A percentile compares a stretch with the other conserved stretches of the same genome.
phyloP scores from a whole-genome alignment of 2,329 filamentous ascomycete genomes.

The Westerdykella sp. region DNA sequence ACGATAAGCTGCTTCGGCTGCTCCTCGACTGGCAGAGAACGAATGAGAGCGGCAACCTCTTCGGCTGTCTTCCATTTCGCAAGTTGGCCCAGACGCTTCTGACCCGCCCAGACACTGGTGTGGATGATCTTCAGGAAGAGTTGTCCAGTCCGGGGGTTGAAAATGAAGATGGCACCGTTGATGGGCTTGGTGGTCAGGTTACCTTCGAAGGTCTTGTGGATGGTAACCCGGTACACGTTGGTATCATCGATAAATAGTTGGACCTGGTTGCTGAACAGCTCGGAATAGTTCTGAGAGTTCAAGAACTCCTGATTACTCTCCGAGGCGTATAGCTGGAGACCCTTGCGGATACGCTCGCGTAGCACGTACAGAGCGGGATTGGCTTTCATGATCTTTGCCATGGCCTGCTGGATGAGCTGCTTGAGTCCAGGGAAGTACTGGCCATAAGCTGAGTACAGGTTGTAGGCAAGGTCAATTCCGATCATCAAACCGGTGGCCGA shows the following conservation, averaged over 20 bases:
- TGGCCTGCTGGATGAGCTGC: slow-evolving; percentile 90
- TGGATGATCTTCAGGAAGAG: slow-evolving; percentile 99
- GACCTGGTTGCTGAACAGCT: slow-evolving; percentile 97
- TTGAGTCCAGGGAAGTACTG: slow-evolving; percentile 99
- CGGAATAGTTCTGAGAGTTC: slow-evolving; percentile 98
- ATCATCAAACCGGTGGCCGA: slow-evolving; percentile 97
- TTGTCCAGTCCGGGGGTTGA: slow-evolving; percentile 97
- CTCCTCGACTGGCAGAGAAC: slow-evolving; percentile 92
- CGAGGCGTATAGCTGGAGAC: slow-evolving; percentile 93
- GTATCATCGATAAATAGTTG: slow-evolving; percentile 99
- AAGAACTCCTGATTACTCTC: slow-evolving; percentile 99
- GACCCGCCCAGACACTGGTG: slow-evolving; percentile 97
- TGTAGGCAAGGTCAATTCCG: slow-evolving; percentile 95
- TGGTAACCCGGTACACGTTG: slow-evolving; percentile 98
- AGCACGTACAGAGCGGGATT: slow-evolving; percentile 95
- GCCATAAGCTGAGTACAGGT: slow-evolving; percentile 94
- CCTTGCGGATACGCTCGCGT: slow-evolving; percentile 95
- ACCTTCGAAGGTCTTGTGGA: slow-evolving; percentile 98
- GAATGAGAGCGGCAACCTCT: slow-evolving; percentile 96
- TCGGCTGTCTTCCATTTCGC: slow-evolving; percentile 99
- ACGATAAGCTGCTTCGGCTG: slow-evolving; percentile 99
- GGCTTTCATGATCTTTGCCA: slow-evolving; percentile 99
- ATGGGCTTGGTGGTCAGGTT: slow-evolving; percentile 99
- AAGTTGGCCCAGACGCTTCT: slow-evolving; percentile 96
- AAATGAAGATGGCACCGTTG: slow-evolving; percentile 99